Conservation (phyloP, 106 monocot species). For the Alisma plantagoaquatica region DNA sequence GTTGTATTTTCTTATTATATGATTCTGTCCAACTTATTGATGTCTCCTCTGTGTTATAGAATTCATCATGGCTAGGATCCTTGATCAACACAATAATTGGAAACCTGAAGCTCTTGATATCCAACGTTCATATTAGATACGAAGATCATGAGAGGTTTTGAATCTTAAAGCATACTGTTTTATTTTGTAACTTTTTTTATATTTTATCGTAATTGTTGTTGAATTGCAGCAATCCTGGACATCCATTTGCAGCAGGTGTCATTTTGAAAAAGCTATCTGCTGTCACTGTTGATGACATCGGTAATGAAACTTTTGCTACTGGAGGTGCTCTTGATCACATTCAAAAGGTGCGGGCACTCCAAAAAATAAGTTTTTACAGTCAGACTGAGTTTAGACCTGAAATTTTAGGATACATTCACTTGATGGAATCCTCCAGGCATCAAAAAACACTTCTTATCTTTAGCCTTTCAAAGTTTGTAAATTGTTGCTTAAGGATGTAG, state of each 20-base stretch:
- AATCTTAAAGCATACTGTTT: not conserved
- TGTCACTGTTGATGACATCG: slow-evolving; percentile 85
- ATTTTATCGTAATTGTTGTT: not conserved
- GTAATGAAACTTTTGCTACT: slow-evolving; percentile 92
- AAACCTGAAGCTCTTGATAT: slow-evolving; percentile 89
- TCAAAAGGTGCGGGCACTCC: slow-evolving; percentile 46
- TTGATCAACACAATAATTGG: slow-evolving; percentile 92
- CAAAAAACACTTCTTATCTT: no score
- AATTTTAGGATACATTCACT: no score
- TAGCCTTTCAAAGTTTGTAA: no score
- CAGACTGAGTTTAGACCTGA: no score
- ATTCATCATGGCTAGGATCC: slow-evolving; percentile 92
- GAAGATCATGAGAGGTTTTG: slow-evolving; percentile 89
- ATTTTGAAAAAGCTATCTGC: slow-evolving; percentile 77
- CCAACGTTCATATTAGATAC: slow-evolving; percentile 95
- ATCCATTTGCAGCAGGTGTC: slow-evolving; percentile 88
- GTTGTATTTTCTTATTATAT: no score
- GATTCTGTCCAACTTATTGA: no score
- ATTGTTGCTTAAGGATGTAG: no score
- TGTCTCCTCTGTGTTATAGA: no score
- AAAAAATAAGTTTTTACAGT: not conserved
- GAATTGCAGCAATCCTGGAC: slow-evolving; percentile 84
- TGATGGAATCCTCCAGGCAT: no score
- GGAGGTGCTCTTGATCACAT: slow-evolving; percentile 87
- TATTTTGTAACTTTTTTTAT: not conserved